Evolutionary conservation across 164 flowering plant genomes (phyloP).

Genomic region (Annona squamosa): DNA sequence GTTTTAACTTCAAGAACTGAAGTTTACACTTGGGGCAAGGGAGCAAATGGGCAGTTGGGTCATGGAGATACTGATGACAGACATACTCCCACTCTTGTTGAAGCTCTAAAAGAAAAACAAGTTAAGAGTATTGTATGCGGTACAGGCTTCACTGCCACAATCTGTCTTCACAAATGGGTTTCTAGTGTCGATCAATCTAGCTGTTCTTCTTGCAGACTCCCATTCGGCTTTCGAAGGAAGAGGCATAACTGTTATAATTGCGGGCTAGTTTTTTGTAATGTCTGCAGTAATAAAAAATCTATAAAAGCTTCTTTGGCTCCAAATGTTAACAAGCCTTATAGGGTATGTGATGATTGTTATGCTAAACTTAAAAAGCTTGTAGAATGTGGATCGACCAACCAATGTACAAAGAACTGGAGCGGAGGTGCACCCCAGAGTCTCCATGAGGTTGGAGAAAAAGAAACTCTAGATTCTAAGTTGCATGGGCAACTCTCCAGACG

Average conservation of each 20-base stretch:
- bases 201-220: constrained; percentile 73
- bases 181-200: constrained; percentile 59
- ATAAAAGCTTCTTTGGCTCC: constrained; percentile 86
- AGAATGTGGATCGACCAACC: constrained; percentile 31
- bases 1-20: constrained; percentile 74
- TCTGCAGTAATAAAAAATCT: constrained; percentile 76
- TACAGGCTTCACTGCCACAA: constrained; percentile 70
- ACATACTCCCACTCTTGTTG: constrained; percentile 60
- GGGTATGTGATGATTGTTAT: constrained; percentile 92
- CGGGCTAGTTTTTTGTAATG: constrained; percentile 87
- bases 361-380: constrained; percentile 52
- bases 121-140: constrained; percentile 82
- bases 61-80: constrained; percentile 74
- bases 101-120: constrained; percentile 64
- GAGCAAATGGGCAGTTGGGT: constrained; percentile 83
- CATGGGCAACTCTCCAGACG: constrained; percentile 39
- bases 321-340: constrained; percentile 67
- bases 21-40: constrained; percentile 95
- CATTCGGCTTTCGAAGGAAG: constrained; percentile 75
- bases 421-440: constrained; percentile 24
- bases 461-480: constrained; percentile 27
- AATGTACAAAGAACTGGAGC: constrained; percentile 32
- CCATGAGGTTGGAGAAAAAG: constrained; percentile 37
- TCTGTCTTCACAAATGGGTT: constrained; percentile 73
- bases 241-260: constrained; percentile 97